Percentiles rank a stretch among this genome's conserved stretches.
phyloP scores from a whole-genome alignment of 371 early-diverging fungal species.

The Apophysomyces elegans region DNA sequence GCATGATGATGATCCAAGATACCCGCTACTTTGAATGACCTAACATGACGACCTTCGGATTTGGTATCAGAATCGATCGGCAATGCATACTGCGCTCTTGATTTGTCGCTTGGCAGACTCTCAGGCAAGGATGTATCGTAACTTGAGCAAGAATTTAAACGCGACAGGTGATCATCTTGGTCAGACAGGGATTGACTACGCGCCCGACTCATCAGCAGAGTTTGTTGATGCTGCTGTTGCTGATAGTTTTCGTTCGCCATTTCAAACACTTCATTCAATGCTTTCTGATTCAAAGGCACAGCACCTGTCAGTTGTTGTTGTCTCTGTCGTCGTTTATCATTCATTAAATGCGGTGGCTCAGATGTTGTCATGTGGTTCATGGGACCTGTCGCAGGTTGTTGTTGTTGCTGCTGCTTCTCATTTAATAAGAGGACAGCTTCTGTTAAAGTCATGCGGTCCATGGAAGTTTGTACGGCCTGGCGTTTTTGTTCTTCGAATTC shows the following conservation, averaged over 20 bases:
- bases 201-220: background rate
- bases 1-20: constrained; percentile 7
- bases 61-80: constrained; percentile 2
- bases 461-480: background rate
- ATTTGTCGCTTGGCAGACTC: background rate
- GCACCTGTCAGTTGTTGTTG: background rate
- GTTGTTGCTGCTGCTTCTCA: background rate
- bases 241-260: background rate
- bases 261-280: background rate
- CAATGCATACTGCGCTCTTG: background rate
- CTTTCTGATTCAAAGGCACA: background rate
- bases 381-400: background rate
- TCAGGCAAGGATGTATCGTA: constrained; percentile 4
- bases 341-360: background rate
- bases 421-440: background rate
- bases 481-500: constrained; percentile 7
- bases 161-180: constrained; percentile 7
- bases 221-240: background rate
- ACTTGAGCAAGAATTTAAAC: constrained; percentile 4
- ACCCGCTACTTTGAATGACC: constrained; percentile 6
- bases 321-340: background rate
- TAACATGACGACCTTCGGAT: background rate
- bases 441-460: constrained; percentile 1
- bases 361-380: background rate
- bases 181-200: constrained; percentile 6